Base-by-base conservation (phyloP, 108 stramenopile genomes). In the Seminavis robusta region DNA sequence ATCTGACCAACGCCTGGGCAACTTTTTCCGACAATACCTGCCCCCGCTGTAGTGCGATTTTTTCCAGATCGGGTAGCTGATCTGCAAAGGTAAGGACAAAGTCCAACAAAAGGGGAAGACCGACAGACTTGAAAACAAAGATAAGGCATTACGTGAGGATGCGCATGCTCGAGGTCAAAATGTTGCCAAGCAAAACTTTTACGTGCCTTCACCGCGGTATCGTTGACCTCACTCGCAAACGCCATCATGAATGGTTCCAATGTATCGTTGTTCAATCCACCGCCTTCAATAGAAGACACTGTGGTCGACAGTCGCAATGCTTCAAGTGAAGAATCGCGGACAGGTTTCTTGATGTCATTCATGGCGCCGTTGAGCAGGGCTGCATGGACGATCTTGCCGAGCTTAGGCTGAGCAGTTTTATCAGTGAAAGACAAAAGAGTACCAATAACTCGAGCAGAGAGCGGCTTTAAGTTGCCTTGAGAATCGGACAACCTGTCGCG, bases 391-490 rank as follows among this genome's bases (percentile, higher is more conserved):
- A 82, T 48, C 55, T 73, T 83, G 4, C 86, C 88, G 17, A 90
- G 61, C 57, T 84, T 87, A 23, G 68, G 70, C 44, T 90, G 89
- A 1, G 81, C 56, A 6, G 65, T 13, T 19, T 67, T 76, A 46
- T 92, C 94, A 33, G 81, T 67, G 20, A 47, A 65, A 26, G 69
- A 73, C 1, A 94, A 57, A 26, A 91, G 45, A 0, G 41, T 40
- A 13, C 74, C 88, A 45, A 94, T 83, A 2, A 73, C 29, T 25
- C 68, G 47, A 24, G 88, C 90, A 21, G 94, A 88, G 25, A 91
- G 26, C 23, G 94, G 94, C 48, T 90, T 91, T 16, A 94, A 62
- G 67, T 94, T 94, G 52, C 85, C 87, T 56, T 94, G 94, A 17
- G 90, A 83, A 65, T 94, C 94, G 45, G 68, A 69, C 24, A 94